Percentiles rank a stretch among this genome's conserved stretches.
Conservation (phyloP, 2,329 filamentous ascomycete genomes). For the Talaromyces atroroseus region DNA sequence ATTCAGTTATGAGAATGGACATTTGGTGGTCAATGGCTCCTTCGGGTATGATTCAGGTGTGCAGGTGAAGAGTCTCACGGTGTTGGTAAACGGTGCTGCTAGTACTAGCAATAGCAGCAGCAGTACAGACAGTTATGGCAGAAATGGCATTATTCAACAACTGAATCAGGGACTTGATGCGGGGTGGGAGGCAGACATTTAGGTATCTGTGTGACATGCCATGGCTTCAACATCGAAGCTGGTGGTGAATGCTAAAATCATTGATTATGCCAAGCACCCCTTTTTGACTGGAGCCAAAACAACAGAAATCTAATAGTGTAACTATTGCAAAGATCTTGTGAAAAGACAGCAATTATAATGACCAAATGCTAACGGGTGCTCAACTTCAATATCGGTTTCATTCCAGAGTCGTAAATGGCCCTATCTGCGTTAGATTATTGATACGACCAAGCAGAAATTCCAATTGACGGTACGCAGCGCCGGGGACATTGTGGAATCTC, state of each 20-base stretch:
- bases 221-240: not conserved
- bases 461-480: slow-evolving; percentile 66
- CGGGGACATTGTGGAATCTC: slow-evolving; percentile 20
- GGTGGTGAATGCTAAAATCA: not conserved
- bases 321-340: too few species aligned
- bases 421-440: slow-evolving; percentile 3
- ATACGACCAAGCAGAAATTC: slow-evolving; percentile 68
- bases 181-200: not conserved
- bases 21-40: slow-evolving; percentile 26
- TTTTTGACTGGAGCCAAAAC: too few species aligned
- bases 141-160: not conserved
- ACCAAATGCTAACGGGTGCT: not conserved
- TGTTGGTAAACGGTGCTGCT: slow-evolving; percentile 39
- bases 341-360: not conserved
- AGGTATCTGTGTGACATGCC: not conserved
- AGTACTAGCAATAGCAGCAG: not conserved
- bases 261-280: too few species aligned
- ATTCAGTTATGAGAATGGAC: slow-evolving; percentile 52
- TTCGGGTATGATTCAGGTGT: slow-evolving; percentile 25
- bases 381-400: not conserved
- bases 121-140: not conserved
- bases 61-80: slow-evolving; percentile 27
- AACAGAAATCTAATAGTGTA: too few species aligned
- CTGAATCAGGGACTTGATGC: slow-evolving; percentile 1
- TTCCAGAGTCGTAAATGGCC: slow-evolving; percentile 7